phyloP scores from a whole-genome alignment of 108 stramenopile genomes.

The Nitzschia sp. region DNA sequence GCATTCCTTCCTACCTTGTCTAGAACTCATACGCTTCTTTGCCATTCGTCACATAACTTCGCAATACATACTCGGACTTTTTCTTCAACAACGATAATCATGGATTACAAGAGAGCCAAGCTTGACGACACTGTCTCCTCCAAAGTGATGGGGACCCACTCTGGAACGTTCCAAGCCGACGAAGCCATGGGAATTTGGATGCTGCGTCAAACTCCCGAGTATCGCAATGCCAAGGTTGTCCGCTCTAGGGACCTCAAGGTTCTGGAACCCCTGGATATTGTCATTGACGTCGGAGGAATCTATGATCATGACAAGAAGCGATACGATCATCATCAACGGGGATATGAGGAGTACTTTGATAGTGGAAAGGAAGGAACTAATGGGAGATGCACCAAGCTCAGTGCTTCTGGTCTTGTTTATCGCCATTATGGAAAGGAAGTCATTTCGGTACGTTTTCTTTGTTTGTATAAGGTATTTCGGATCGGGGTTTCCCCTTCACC shows the following conservation, averaged over 20 bases:
- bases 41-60: too few species aligned
- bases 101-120: slow-evolving; percentile 56
- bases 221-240: slow-evolving; percentile 77
- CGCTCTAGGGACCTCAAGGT: slow-evolving; percentile 83
- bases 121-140: slow-evolving; percentile 37
- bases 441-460: slow-evolving; percentile 29
- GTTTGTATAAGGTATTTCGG: not conserved
- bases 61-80: not conserved
- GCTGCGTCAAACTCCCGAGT: slow-evolving; percentile 72
- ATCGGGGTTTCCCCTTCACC: not conserved
- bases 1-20: too few species aligned
- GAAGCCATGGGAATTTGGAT: slow-evolving; percentile 94
- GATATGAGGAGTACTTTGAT: slow-evolving; percentile 83
- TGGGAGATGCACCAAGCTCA: slow-evolving; percentile 80
- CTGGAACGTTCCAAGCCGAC: slow-evolving; percentile 94
- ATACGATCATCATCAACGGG: slow-evolving; percentile 98
- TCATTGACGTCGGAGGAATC: slow-evolving; percentile 95
- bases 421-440: slow-evolving; percentile 95
- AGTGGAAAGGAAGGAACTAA: slow-evolving; percentile 37
- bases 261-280: slow-evolving; percentile 83
- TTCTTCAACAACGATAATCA: not conserved
- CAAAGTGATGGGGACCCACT: slow-evolving; percentile 87
- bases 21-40: too few species aligned
- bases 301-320: slow-evolving; percentile 83
- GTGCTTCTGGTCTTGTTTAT: slow-evolving; percentile 95